Percentiles rank a stretch among this genome's conserved stretches.
These are phyloP conservation scores for Pyrenophora teres DNA, from an alignment of 2,329 filamentous ascomycete genomes.

Conservation along the genomic window DNA sequence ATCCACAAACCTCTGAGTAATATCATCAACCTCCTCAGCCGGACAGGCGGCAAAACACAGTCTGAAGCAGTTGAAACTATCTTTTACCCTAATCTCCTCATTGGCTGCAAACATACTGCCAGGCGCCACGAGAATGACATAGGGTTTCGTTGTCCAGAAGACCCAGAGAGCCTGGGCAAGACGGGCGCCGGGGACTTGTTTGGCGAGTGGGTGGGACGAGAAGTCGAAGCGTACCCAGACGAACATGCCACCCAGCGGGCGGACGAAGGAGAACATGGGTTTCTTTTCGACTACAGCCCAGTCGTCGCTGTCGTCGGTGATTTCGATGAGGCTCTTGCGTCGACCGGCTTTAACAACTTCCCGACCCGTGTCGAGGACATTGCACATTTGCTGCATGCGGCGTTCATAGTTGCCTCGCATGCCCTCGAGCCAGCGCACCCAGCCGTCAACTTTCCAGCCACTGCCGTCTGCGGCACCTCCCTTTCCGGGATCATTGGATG, in stretches of 20 bases:
- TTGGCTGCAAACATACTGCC: conserved; percentile 76
- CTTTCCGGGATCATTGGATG: conserved; percentile 54
- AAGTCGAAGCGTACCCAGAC: conserved; percentile 79
- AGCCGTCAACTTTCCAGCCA: conserved; percentile 81
- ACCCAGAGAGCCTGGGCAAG: conserved; percentile 72
- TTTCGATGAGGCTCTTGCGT: conserved; percentile 39
- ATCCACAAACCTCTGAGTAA: conserved; percentile 67
- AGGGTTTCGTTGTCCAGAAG: conserved; percentile 70
- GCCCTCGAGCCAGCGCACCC: conserved; percentile 89
- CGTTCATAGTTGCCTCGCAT: conserved; percentile 82
- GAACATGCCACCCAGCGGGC: conserved; percentile 91
- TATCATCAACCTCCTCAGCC: conserved; percentile 68
- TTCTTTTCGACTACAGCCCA: conserved; percentile 79
- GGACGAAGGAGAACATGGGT: conserved; percentile 74
- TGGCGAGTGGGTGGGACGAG: conserved; percentile 72
- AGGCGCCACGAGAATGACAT: conserved; percentile 71
- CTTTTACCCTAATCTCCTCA: conserved; percentile 59
- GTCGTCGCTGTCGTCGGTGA: conserved; percentile 54
- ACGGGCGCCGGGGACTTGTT: conserved; percentile 57
- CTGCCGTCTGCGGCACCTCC: conserved; percentile 57
- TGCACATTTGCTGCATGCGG: conserved; percentile 81
- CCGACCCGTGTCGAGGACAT: conserved; percentile 70
- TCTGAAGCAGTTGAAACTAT: conserved; percentile 74
- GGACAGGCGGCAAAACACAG: conserved; percentile 85
- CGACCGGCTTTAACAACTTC: conserved; percentile 67